A percentile compares a stretch with the other conserved stretches of the same genome.
These are phyloP conservation scores for Paramecium bursaria DNA, from an alignment of 73 alveolate species.

Conservation along the genomic window DNA sequence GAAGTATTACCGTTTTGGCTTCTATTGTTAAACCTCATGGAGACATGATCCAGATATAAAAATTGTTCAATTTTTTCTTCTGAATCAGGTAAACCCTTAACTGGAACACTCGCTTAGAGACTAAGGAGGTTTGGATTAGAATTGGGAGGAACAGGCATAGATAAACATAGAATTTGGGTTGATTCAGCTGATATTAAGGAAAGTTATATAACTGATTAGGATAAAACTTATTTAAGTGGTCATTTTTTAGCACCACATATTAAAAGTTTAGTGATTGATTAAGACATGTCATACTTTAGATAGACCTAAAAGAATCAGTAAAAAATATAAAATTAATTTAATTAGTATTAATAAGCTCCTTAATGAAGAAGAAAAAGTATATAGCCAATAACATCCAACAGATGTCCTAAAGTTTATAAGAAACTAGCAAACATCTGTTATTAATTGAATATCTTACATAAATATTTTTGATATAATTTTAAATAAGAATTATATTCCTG, in stretches of 20 bases:
- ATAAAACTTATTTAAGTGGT: conserved; percentile 19
- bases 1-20: conserved; percentile 18
- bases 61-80: conserved; percentile 37
- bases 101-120: background rate
- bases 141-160: conserved; percentile 39
- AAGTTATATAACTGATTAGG: conserved; percentile 32
- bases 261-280: conserved; percentile 3
- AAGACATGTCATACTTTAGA: conserved; percentile 49
- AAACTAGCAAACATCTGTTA: too few relatives aligned
- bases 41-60: conserved; percentile 34
- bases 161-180: conserved; percentile 42
- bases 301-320: conserved; percentile 48
- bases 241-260: conserved; percentile 44
- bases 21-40: conserved; percentile 9
- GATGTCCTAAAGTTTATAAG: background rate
- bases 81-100: conserved; percentile 28
- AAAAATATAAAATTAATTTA: background rate
- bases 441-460: too few relatives aligned
- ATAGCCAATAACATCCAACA: background rate
- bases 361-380: conserved; percentile 31
- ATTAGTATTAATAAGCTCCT: background rate
- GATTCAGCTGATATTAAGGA: conserved; percentile 26
- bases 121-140: conserved; percentile 16
- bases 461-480: too few relatives aligned
- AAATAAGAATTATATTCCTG: too few relatives aligned